Percentiles rank a stretch among this genome's conserved stretches.
Evolutionary conservation across 305 asterid species (phyloP).

Genomic region (Fraxinus angustifolia): DNA sequence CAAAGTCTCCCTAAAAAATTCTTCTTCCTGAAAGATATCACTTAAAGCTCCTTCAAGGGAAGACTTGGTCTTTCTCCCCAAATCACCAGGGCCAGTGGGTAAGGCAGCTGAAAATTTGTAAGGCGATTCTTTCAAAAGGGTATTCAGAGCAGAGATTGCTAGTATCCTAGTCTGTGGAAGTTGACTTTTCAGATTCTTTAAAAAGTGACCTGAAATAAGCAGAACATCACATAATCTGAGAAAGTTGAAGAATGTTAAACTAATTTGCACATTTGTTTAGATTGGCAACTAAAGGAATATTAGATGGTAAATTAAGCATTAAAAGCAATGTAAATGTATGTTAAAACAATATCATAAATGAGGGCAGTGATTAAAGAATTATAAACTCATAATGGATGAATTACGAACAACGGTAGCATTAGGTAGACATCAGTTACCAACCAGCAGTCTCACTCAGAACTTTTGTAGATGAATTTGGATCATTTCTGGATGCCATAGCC

Average conservation of each 20-base stretch:
- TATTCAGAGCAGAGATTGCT: slow-evolving; percentile 95
- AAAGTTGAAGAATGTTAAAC: slow-evolving; percentile 8
- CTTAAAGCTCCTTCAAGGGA: slow-evolving; percentile 85
- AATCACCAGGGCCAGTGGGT: slow-evolving; percentile 31
- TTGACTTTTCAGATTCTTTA: slow-evolving; percentile 94
- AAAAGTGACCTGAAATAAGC: slow-evolving; percentile 75
- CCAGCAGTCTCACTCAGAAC: slow-evolving; percentile 86
- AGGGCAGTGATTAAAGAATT: neutral
- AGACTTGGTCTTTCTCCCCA: slow-evolving; percentile 52
- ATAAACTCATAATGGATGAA: neutral
- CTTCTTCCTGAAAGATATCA: slow-evolving; percentile 84
- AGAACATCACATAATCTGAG: slow-evolving; percentile 16
- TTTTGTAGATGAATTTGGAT: slow-evolving; percentile 61
- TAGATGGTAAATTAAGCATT: neutral
- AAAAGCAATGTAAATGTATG: neutral
- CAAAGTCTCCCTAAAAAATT: slow-evolving; percentile 76
- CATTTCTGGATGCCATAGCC: slow-evolving; percentile 85
- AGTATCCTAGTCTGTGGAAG: slow-evolving; percentile 98
- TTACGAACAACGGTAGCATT: slow-evolving; percentile 12
- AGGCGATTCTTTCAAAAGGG: slow-evolving; percentile 93
- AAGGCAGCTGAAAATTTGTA: slow-evolving; percentile 60
- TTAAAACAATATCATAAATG: neutral
- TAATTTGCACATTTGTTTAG: slow-evolving; percentile 2
- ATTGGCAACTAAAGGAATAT: neutral
- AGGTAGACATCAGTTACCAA: slow-evolving; percentile 31